Evolutionary conservation across 2,329 filamentous ascomycete species (phyloP).

Genomic region (Ophiostoma fasciatum): DNA sequence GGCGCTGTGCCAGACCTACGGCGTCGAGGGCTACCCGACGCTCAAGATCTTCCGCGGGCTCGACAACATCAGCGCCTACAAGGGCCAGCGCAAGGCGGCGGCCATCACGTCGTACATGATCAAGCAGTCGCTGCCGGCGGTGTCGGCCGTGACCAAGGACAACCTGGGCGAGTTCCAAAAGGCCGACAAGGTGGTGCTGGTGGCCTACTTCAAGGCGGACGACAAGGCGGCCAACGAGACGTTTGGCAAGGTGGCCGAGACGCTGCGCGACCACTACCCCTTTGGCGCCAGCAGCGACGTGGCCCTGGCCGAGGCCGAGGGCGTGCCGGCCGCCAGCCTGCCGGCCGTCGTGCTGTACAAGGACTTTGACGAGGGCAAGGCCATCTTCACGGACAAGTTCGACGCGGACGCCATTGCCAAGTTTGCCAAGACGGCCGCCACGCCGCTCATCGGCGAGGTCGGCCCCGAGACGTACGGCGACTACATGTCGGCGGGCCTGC

Average conservation of each 20-base stretch:
- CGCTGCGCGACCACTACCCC: slow-evolving; percentile 77
- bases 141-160: slow-evolving; percentile 68
- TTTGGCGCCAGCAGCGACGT: slow-evolving; percentile 82
- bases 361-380: slow-evolving; percentile 93
- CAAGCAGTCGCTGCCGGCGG: slow-evolving; percentile 90
- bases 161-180: slow-evolving; percentile 94
- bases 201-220: slow-evolving; percentile 69
- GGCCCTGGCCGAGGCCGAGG: slow-evolving; percentile 75
- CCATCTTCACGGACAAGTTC: slow-evolving; percentile 67
- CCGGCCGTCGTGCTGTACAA: slow-evolving; percentile 93
- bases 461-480: slow-evolving; percentile 90
- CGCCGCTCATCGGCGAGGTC: slow-evolving; percentile 86
- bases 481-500: slow-evolving; percentile 88
- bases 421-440: slow-evolving; percentile 75
- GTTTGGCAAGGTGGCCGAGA: slow-evolving; percentile 58
- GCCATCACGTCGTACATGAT: slow-evolving; percentile 79
- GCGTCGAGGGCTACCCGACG: slow-evolving; percentile 95
- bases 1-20: slow-evolving; percentile 78
- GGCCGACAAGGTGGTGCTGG: slow-evolving; percentile 87
- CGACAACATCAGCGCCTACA: slow-evolving; percentile 70
- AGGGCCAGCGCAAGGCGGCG: slow-evolving; percentile 76
- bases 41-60: slow-evolving; percentile 95
- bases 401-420: slow-evolving; percentile 63
- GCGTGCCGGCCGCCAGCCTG: slow-evolving; percentile 68
- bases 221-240: slow-evolving; percentile 80